Base-by-base conservation (phyloP, 441 rosid species). In the Hura crepitans region DNA sequence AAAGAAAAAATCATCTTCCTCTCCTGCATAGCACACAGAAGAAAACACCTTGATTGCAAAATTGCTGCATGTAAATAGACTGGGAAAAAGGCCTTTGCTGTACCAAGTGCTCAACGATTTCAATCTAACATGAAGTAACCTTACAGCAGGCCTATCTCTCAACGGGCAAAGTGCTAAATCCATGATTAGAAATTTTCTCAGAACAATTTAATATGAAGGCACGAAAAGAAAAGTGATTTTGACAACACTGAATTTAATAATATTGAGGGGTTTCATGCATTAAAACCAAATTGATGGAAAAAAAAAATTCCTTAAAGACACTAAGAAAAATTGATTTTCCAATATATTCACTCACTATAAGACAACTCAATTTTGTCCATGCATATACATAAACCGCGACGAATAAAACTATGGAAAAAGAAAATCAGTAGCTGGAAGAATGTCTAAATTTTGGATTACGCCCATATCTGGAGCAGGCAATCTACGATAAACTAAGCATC, bases 1-100 rank as follows among this genome's bases (percentile, higher is more conserved):
- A 72, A 90, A 94, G 93, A 94, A 90, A 83, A 94, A 94, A 67
- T 47, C 79, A 49, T 80, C 58, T 65, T 79, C 89, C 70, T 79
- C 92, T 72, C 72, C 89, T 71, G 73, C 79, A 68, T n/a, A 58
- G 57, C 42, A 53, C 47, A 23, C 54, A 35, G 45, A 37, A 37
- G 13, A 18, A 65, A n/a, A 13, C 55, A n/a, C 22, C 42, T 12
- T 22, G 10, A 42, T 55, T 49, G 33, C 30, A 49, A 22, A 33
- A 45, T 55, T 35, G 9, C 45, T 13, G 22, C 4, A 13, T 55
- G 57, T 4, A 39, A 3, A 59, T 22, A 69, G 15, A 47, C 9
- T 11, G 53, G 17, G 27, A 14, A 59, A 22, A 9, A 42, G 46
- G 46, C 7, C 39, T 35, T 35, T 35, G 39, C 39, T 35, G 39